Base-by-base conservation (phyloP, 257 asterid species). In the Rubia yunnanensis region DNA sequence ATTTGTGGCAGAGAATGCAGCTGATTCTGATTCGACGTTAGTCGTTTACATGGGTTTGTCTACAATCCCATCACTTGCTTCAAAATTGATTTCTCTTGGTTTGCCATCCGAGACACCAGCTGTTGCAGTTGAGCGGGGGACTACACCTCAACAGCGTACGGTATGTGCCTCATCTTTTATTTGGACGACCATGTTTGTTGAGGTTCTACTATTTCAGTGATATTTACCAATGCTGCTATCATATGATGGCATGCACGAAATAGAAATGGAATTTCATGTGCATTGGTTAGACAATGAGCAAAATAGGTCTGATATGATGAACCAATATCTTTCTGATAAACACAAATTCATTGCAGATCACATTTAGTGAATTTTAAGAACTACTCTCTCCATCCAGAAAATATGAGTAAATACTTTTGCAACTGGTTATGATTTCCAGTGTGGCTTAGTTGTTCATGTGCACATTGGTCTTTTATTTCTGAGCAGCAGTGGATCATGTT, bases 11-110 rank as follows among this genome's bases (percentile, higher is more conserved):
- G 96, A 83, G 75, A 88, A 83, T 81, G 96, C 94, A 5, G 95
- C 94, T 7, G 99, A 94, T 72, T 86, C 94, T 0, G 95, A 94
- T 70, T 89, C 96, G 1, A 94, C 99, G 0, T 81, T 89, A 18
- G 95, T 90, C 7, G 84, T 94, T 66, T 94, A 94, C 63, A 94
- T 94, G 99, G 97, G 99, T 54, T 78, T 94, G 81, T 84, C 97
- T 9, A 94, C 99, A 27, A 80, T 94, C 53, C 97, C 99, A 53
- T 81, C 96, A 62, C 94, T 94, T 32, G 94, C 95, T 56, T 69
- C 87, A 7, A 87, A 88, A 75, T 73, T 94, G 67, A 83, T 90
- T 74, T 62, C 58, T 60, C 82, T 82, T 69, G 95, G 99, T 41
- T 79, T 94, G 85, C 95, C 97, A n/a, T 82, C 77, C 3, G 78